phyloP scores from a whole-genome alignment of 371 early-diverging fungal species.

The Ecytonucleospora hepatopenaei region DNA sequence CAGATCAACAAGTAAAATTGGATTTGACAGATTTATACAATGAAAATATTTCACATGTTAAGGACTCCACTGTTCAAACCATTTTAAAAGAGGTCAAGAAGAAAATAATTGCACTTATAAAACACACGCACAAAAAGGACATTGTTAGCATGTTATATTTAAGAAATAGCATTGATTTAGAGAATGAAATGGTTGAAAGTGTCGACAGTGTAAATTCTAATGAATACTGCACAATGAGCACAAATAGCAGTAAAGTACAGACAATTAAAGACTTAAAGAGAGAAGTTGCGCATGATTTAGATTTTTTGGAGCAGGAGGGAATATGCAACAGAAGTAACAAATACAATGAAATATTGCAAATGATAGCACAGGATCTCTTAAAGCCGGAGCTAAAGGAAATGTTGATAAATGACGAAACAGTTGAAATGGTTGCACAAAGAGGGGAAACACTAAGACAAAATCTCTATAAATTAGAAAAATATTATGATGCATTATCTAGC shows the following conservation, averaged over 20 bases:
- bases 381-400: conserved; percentile 43
- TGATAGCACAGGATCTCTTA: conserved; percentile 47
- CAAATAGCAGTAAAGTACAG: not conserved
- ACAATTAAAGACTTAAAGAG: conserved; percentile 16
- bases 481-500: conserved; percentile 37
- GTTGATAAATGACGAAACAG: conserved; percentile 45
- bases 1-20: not conserved
- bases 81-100: not conserved
- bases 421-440: conserved; percentile 55
- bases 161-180: no score
- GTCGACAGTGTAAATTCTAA: not conserved
- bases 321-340: conserved; percentile 12
- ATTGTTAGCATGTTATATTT: not conserved
- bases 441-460: conserved; percentile 66
- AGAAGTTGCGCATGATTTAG: conserved; percentile 34
- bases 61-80: not conserved
- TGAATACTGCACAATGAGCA: not conserved
- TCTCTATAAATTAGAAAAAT: conserved; percentile 61
- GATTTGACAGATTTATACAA: not conserved
- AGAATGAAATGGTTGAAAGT: not conserved
- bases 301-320: conserved; percentile 32
- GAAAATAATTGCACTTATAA: not conserved
- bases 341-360: conserved; percentile 42
- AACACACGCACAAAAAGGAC: not conserved
- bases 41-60: not conserved